Conservation (phyloP, 2,329 filamentous ascomycete genomes). For the Paraphoma chrysanthemicola region DNA sequence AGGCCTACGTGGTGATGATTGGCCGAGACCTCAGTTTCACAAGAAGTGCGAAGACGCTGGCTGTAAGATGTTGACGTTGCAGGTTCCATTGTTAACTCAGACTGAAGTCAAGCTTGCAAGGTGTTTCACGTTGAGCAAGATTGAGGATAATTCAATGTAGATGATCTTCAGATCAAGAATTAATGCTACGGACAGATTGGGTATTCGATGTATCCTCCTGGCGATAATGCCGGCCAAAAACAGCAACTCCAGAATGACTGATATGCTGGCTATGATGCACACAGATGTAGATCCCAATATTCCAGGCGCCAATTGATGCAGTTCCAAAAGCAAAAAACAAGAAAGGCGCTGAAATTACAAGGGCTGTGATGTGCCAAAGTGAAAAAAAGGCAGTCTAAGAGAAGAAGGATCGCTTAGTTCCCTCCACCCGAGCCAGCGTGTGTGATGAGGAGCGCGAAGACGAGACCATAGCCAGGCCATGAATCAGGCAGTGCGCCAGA, state of each 20-base stretch:
- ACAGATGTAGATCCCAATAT: constrained; percentile 16
- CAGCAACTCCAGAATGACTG: constrained; percentile 27
- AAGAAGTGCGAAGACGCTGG: background rate
- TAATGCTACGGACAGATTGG: constrained; percentile 23
- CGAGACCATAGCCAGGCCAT: constrained; percentile 29
- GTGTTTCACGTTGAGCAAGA: constrained; percentile 13
- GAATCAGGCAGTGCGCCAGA: constrained; percentile 26
- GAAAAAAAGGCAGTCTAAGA: constrained; percentile 35
- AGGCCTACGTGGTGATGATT: background rate
- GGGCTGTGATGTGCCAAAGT: constrained; percentile 27
- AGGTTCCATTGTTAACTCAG: background rate
- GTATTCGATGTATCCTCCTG: constrained; percentile 31
- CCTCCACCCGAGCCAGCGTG: constrained; percentile 47
- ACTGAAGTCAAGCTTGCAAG: no score
- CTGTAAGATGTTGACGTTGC: background rate
- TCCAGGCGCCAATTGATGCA: constrained; percentile 45
- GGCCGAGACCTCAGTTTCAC: constrained; percentile 1
- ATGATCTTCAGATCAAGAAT: constrained; percentile 25
- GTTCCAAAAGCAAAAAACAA: constrained; percentile 27
- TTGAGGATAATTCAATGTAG: background rate
- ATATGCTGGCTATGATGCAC: constrained; percentile 22
- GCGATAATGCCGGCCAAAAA: constrained; percentile 24
- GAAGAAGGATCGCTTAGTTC: constrained; percentile 28
- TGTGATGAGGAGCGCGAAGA: constrained; percentile 33
- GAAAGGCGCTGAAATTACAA: constrained; percentile 46